These are phyloP conservation scores for Mycena rebaudengoi DNA, from an alignment of 768 basidiomycete genomes.

Conservation along the genomic window DNA sequence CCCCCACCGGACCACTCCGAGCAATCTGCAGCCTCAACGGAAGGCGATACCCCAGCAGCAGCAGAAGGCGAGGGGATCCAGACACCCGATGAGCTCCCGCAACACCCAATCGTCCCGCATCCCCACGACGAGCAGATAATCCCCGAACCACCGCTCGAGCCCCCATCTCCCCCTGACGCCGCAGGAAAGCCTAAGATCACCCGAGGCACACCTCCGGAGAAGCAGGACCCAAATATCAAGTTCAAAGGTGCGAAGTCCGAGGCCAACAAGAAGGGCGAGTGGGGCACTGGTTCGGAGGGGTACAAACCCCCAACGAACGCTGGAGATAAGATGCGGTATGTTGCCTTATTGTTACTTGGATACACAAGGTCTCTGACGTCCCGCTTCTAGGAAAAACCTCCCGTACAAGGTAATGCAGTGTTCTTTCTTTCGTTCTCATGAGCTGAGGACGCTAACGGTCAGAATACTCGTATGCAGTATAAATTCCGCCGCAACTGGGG, in stretches of 20 bases:
- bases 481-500: slow-evolving; percentile 91
- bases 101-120: slow-evolving; percentile 31
- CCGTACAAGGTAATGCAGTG: slow-evolving; percentile 81
- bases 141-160: slow-evolving; percentile 32
- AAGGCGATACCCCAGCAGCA: slow-evolving; percentile 33
- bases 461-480: slow-evolving; percentile 82
- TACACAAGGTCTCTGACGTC: slow-evolving; percentile 4
- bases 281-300: slow-evolving; percentile 76
- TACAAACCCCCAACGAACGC: slow-evolving; percentile 79
- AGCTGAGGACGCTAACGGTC: slow-evolving; percentile 52
- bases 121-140: slow-evolving; percentile 48
- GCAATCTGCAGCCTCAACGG: too few species aligned
- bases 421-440: slow-evolving; percentile 2
- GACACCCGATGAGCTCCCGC: slow-evolving; percentile 20
- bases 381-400: slow-evolving; percentile 66
- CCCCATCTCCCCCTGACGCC: slow-evolving; percentile 33
- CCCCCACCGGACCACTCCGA: too few species aligned
- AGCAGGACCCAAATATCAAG: slow-evolving; percentile 70
- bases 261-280: slow-evolving; percentile 64
- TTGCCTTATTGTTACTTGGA: slow-evolving; percentile 11
- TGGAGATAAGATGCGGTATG: slow-evolving; percentile 78
- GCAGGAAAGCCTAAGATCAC: slow-evolving; percentile 57
- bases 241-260: slow-evolving; percentile 65
- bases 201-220: slow-evolving; percentile 69
- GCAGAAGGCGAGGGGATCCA: slow-evolving; percentile 23